Evolutionary conservation across 2,329 filamentous ascomycete genomes (phyloP).

Genomic region (Aspergillus niger): DNA sequence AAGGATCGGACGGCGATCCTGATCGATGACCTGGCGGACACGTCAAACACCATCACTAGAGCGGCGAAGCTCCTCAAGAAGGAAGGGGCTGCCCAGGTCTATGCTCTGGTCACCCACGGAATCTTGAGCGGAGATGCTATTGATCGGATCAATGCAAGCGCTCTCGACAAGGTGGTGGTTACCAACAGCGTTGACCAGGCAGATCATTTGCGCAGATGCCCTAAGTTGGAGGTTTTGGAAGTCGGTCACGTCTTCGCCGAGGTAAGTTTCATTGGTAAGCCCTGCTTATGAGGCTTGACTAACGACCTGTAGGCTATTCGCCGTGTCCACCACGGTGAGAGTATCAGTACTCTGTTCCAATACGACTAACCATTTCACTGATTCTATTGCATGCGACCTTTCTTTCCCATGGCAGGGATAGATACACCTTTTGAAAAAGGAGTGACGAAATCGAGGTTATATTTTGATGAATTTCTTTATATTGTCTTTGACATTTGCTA

Average conservation of each 20-base stretch:
- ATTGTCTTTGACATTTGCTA: slow-evolving; percentile 20
- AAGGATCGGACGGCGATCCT: slow-evolving; percentile 80
- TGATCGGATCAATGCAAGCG: slow-evolving; percentile 87
- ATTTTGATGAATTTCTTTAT: slow-evolving; percentile 14
- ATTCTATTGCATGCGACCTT: slow-evolving; percentile 8
- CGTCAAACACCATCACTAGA: slow-evolving; percentile 93
- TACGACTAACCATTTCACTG: slow-evolving; percentile 59
- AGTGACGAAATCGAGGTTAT: slow-evolving; percentile 22
- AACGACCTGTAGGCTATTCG: slow-evolving; percentile 69
- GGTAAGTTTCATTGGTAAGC: slow-evolving; percentile 48
- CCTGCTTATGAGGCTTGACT: slow-evolving; percentile 25
- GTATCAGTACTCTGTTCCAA: slow-evolving; percentile 92
- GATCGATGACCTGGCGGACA: slow-evolving; percentile 92
- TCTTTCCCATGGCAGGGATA: slow-evolving; percentile 13
- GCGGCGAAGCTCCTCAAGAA: slow-evolving; percentile 96
- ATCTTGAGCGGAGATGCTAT: slow-evolving; percentile 95
- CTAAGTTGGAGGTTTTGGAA: slow-evolving; percentile 90
- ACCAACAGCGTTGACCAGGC: slow-evolving; percentile 93
- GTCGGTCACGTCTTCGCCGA: slow-evolving; percentile 88
- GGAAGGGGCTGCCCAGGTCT: slow-evolving; percentile 84
- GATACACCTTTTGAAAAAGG: slow-evolving; percentile 22
- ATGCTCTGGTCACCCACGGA: slow-evolving; percentile 90
- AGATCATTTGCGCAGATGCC: slow-evolving; percentile 74
- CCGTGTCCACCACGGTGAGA: slow-evolving; percentile 95
- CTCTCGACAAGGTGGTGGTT: slow-evolving; percentile 89